Base-by-base conservation (phyloP, 2,329 filamentous ascomycete genomes). In the Paracorniculantispora psalliotae region DNA sequence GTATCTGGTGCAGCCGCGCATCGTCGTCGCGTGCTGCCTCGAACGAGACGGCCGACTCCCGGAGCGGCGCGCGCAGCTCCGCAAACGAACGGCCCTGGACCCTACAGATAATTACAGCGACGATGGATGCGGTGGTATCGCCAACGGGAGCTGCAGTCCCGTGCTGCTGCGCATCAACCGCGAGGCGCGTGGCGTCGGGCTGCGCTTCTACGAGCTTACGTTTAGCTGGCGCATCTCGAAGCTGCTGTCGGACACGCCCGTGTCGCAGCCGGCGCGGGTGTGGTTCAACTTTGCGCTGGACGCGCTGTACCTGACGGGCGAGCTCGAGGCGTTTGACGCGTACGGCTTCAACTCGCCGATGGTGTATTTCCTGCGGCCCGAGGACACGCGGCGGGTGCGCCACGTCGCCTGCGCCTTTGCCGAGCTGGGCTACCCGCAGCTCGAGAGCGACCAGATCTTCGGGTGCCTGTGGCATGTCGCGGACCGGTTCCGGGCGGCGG, bases 241-340 rank as follows among this genome's bases (percentile, higher is more conserved):
- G 57, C 69, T 75, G 23, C 68, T 77, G 30, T 68, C 67, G 39
- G 69, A 67, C 61, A 69, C 68, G 60, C 70, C 69, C 41, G 61
- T 69, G 57, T 71, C 68, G 66, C 71, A 68, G 19, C 70, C 71
- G 10, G 68, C 77, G 2, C 68, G 68, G 28, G 72, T 75, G 15
- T 81, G 74, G 72, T 81, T 81, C 76, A 76, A 79, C 69, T 81
- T 77, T 66, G 66, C 59, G 25, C 68, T 69, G 28, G 79, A 81
- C 69, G 70, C 74, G n/a, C 69, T 81, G 26, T 75, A 79, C 61
- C 72, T 81, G 43, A 67, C 73, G 1, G 79, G 79, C 55, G 77
- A 79, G 65, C 71, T 81, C 12, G 77, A 81, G 69, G 76, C 77
- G 13, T 75, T 72, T 66, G 75, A 79, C 63, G 69, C 66, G 44